These are phyloP conservation scores for Medicago lupulina DNA, from an alignment of 306 rosid species.

Conservation along the genomic window DNA sequence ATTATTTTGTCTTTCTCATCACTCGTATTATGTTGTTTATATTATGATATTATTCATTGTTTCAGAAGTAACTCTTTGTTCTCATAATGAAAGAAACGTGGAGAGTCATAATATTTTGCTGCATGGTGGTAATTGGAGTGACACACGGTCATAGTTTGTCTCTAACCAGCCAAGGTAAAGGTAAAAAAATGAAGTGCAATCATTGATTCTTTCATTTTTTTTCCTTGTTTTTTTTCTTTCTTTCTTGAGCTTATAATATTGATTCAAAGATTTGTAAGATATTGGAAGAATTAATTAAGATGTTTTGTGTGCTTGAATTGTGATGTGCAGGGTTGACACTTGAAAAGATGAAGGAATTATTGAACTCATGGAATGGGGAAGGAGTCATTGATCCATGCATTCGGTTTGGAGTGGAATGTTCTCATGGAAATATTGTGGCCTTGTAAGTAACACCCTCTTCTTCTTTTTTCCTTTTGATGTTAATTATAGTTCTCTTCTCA, in stretches of 20 bases:
- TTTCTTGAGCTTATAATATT: neutral
- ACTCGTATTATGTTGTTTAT: no score
- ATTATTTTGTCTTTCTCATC: no score
- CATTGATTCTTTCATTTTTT: no score
- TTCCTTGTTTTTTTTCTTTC: no score
- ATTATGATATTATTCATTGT: neutral
- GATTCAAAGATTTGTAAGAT: neutral
- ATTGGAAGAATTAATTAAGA: neutral
- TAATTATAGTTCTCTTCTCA: neutral
- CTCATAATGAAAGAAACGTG: constrained; percentile 46
- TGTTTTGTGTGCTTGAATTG: constrained; percentile 33
- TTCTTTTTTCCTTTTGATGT: neutral
- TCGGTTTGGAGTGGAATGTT: constrained; percentile 79
- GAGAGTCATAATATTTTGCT: constrained; percentile 49
- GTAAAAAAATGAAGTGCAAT: no score
- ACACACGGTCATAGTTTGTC: constrained; percentile 37
- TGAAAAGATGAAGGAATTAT: constrained; percentile 61
- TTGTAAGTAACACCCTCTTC: constrained; percentile 58
- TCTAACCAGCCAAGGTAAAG: constrained; percentile 56
- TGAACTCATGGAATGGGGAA: constrained; percentile 48
- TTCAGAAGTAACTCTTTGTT: constrained; percentile 11
- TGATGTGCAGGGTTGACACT: constrained; percentile 65
- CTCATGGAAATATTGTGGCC: constrained; percentile 62
- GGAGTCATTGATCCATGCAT: constrained; percentile 58
- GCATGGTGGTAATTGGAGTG: constrained; percentile 37